phyloP scores from a whole-genome alignment of 805 yeast genomes.

The Starmerella stigmatis region DNA sequence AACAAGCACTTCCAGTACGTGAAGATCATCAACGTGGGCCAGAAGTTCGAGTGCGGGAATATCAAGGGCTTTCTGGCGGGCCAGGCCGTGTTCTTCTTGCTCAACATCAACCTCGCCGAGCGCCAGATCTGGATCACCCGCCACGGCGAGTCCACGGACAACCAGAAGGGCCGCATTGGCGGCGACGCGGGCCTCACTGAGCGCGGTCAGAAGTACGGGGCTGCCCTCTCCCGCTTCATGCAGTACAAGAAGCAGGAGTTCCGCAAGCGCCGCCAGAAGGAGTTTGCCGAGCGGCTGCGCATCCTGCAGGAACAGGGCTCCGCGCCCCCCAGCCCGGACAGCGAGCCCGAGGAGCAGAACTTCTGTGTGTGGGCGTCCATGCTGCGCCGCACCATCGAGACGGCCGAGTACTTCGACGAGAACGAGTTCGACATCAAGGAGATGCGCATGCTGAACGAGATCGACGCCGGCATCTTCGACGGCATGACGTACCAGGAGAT shows the following conservation, averaged over 20 bases:
- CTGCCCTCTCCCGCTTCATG: constrained; percentile 65
- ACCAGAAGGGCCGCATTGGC: constrained; percentile 76
- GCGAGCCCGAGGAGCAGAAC: constrained; percentile 49
- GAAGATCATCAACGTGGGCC: constrained; percentile 92
- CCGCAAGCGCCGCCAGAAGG: constrained; percentile 48
- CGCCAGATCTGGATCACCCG: constrained; percentile 92
- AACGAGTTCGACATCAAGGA: constrained; percentile 66
- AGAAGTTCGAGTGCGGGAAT: constrained; percentile 84
- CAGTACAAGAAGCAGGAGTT: constrained; percentile 59
- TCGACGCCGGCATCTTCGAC: constrained; percentile 87
- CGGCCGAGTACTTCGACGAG: constrained; percentile 68
- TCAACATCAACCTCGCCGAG: constrained; percentile 78
- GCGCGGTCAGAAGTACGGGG: constrained; percentile 66
- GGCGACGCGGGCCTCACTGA: constrained; percentile 78
- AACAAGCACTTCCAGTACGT: constrained; percentile 67
- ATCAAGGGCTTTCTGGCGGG: constrained; percentile 83
- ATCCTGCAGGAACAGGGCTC: constrained; percentile 32
- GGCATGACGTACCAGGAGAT: constrained; percentile 89
- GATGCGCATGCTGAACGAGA: constrained; percentile 85
- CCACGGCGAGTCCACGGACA: constrained; percentile 87
- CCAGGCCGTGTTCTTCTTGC: constrained; percentile 79
- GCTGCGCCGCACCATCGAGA: constrained; percentile 67
- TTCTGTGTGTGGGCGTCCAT: constrained; percentile 91
- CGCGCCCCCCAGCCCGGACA: constrained; percentile 29
- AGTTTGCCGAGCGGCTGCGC: constrained; percentile 39